phyloP scores from a whole-genome alignment of 139 green algal species.

The Volvox reticuliferus region DNA sequence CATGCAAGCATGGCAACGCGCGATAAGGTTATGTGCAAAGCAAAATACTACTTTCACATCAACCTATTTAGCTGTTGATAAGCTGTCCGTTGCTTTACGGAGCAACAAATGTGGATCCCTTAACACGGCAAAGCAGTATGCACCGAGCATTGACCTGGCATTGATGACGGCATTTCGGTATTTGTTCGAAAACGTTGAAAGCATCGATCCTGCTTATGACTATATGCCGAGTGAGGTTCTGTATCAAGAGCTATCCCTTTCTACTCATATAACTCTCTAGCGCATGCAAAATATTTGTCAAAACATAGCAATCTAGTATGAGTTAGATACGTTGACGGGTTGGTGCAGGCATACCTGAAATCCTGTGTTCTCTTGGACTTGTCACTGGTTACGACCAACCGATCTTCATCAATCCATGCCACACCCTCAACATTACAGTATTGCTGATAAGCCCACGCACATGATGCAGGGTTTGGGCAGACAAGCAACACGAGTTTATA shows the following conservation, averaged over 20 bases:
- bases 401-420: constrained; percentile 49
- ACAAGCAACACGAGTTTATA: not conserved
- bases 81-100: no score
- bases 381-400: constrained; percentile 57
- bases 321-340: no score
- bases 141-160: no score
- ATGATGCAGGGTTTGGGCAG: not conserved
- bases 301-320: not conserved
- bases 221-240: no score
- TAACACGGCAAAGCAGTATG: not conserved
- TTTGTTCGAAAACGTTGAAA: no score
- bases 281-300: not conserved
- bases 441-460: not conserved
- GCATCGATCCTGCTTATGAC: no score
- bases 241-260: not conserved
- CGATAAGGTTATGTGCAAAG: not conserved
- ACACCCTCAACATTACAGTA: constrained; percentile 62
- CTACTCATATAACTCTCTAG: no score
- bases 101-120: no score
- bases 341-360: not conserved
- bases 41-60: not conserved
- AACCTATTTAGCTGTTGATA: not conserved
- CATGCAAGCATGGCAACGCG: not conserved
- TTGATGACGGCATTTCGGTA: no score
- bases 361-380: constrained; percentile 60